Base-by-base conservation (phyloP, 495 filamentous ascomycete genomes). In the Endocarpon pusillum region DNA sequence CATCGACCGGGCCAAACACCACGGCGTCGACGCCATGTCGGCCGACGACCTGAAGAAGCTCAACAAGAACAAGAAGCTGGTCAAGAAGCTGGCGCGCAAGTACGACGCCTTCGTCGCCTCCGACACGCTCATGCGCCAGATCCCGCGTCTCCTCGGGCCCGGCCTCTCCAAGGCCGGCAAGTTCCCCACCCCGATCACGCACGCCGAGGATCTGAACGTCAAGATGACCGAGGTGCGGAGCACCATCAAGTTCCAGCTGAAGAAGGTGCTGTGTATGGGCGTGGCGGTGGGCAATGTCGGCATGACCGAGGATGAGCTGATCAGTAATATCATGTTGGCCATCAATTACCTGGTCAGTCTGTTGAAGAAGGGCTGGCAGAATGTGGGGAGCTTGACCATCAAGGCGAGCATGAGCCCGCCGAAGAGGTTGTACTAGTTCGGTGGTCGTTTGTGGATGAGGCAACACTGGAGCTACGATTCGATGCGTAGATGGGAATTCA, bases 11-110 rank as follows among this genome's bases (percentile, higher is more conserved):
- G 86, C 89, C 42, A 97, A 97, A 75, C 89, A 97, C 67, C 80
- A 82, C 51, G 83, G 81, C 51, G 71, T 94, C 45, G 89, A 97
- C 48, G 84, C 86, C 62, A 96, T 96, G 86, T 89, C 81, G 54
- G 63, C 80, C 42, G 89, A 97, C 50, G 89, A 97, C 62, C 66
- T 97, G 61, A 96, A 96, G 80, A 97, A 97, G 78, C 80, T 97
- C 44, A 97, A 97, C 76, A 97, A 96, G 81, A 97, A 97, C 81
- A 97, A 97, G 78, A 97, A 97, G 76, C 75, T 97, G 49, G 94
- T 97, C 78, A 97, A 97, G 81, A 97, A 96, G 76, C 81, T 97
- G 41, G 91, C 89, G 44, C 83, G 85, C 70, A 96, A 96, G 70
- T 96, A 97, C 75, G 91, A 97, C 67, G 87, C 86, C 45, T 97